phyloP scores from a whole-genome alignment of 257 asterid species.

The Gardenia jasminoides region DNA sequence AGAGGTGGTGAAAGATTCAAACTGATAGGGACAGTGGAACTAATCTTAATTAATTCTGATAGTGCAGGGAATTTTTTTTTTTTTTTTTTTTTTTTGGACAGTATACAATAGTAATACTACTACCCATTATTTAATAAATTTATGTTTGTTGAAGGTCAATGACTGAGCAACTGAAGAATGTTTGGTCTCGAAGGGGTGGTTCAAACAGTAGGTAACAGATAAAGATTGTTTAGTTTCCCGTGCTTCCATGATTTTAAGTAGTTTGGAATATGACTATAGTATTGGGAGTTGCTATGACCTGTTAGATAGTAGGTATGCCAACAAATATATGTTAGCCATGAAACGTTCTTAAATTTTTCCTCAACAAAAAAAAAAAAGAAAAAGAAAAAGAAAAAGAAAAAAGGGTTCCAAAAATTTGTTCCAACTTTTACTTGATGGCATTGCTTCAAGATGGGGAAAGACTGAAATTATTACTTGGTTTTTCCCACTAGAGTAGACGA shows the following conservation, averaged over 20 bases:
- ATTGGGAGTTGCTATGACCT: constrained; percentile 11
- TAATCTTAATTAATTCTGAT: not conserved
- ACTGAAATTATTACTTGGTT: not conserved
- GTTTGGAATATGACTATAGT: not conserved
- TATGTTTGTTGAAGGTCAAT: not conserved
- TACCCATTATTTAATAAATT: not conserved
- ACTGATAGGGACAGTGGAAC: not conserved
- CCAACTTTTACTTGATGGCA: not conserved
- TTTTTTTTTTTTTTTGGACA: too few species aligned
- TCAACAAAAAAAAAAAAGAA: too few species aligned
- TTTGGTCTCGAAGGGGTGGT: not conserved
- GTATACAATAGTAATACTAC: not conserved
- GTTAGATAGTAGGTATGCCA: constrained; percentile 8
- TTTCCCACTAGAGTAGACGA: not conserved
- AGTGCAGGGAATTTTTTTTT: not conserved
- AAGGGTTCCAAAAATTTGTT: too few species aligned
- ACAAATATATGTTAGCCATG: too few species aligned
- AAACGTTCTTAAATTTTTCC: too few species aligned
- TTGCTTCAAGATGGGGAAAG: not conserved
- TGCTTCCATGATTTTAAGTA: not conserved
- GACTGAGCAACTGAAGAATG: not conserved
- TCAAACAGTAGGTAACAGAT: not conserved
- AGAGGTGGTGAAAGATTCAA: not conserved
- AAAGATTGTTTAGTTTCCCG: not conserved
- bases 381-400: too few species aligned